A percentile compares a stretch with the other conserved stretches of the same genome.
Evolutionary conservation across 306 rosid species (phyloP).

Genomic region (Bauhinia variegata): DNA sequence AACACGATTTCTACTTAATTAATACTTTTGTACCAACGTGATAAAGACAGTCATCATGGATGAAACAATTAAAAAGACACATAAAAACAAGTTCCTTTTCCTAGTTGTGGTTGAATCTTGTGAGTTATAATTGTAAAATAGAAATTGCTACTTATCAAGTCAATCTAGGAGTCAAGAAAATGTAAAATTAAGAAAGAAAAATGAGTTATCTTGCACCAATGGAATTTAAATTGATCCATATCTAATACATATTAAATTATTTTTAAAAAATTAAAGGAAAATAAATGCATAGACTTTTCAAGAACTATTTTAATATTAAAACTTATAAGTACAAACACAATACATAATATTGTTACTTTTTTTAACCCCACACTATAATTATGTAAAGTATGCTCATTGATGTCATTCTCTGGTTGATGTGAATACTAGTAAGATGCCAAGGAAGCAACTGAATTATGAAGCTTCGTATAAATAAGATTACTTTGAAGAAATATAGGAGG

Average conservation of each 20-base stretch:
- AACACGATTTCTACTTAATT: constrained; percentile 19
- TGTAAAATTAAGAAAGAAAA: neutral
- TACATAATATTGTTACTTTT: neutral
- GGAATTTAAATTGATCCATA: too few relatives aligned
- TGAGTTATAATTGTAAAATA: neutral
- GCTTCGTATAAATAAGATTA: too few relatives aligned
- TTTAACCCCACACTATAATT: neutral
- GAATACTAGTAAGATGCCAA: too few relatives aligned
- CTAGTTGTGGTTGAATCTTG: constrained; percentile 13
- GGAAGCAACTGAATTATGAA: too few relatives aligned
- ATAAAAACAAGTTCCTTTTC: neutral
- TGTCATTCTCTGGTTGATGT: neutral
- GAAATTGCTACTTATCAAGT: constrained; percentile 13
- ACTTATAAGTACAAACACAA: constrained; percentile 9
- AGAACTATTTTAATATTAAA: neutral
- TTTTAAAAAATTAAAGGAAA: too few relatives aligned
- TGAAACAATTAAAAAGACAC: neutral
- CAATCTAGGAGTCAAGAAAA: constrained; percentile 11
- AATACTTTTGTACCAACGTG: constrained; percentile 33
- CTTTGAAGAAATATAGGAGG: too few relatives aligned
- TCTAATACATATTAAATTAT: too few relatives aligned
- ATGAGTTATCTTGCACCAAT: too few relatives aligned
- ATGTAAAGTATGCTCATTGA: constrained; percentile 16
- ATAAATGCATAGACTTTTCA: neutral
- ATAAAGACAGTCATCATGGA: constrained; percentile 28